phyloP scores from a whole-genome alignment of 116 monocot genomes.

The Posidonia oceanica region DNA sequence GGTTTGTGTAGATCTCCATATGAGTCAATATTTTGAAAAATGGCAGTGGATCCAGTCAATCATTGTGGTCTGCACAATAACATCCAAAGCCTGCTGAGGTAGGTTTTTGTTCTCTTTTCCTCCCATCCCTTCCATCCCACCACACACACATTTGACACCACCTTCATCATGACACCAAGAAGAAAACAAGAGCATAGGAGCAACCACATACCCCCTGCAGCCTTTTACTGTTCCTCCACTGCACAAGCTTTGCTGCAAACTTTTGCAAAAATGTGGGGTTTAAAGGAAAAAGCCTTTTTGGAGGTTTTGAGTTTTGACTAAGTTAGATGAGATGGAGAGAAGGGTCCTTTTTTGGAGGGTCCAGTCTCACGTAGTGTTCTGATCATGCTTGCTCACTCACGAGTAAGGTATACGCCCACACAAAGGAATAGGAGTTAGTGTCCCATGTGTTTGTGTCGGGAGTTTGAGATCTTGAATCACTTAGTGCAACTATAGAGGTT shows the following conservation, averaged over 20 bases:
- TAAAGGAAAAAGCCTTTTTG: constrained; percentile 6
- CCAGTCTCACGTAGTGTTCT: too few relatives aligned
- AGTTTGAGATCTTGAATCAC: too few relatives aligned
- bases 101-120: constrained; percentile 4
- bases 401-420: too few relatives aligned
- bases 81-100: constrained; percentile 5
- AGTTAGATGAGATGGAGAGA: background rate
- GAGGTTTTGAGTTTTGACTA: constrained; percentile 1
- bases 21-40: too few relatives aligned
- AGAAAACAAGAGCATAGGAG: constrained; percentile 3
- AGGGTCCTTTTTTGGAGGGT: background rate
- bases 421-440: too few relatives aligned
- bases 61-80: background rate
- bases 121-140: background rate
- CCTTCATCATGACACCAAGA: constrained; percentile 9
- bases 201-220: background rate
- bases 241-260: constrained; percentile 1
- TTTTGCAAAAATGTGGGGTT: background rate
- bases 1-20: too few relatives aligned
- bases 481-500: too few relatives aligned
- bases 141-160: background rate
- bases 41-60: background rate
- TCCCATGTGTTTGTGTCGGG: too few relatives aligned
- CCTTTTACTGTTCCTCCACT: constrained; percentile 3
- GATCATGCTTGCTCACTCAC: background rate